Base-by-base conservation (phyloP, 257 asterid species). In the Scutellaria barbata region DNA sequence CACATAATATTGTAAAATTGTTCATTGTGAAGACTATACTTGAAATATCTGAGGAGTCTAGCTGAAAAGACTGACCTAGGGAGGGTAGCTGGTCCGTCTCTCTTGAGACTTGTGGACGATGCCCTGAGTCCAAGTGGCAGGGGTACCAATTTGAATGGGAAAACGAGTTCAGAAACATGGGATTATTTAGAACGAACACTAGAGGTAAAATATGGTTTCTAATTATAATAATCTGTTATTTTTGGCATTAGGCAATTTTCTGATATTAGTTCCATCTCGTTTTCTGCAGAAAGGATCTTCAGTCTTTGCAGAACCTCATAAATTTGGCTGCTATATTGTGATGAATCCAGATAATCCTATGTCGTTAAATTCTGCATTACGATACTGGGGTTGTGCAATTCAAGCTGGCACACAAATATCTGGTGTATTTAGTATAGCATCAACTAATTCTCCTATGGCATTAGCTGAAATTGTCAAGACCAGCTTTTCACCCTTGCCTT, bases 21-120 rank as follows among this genome's bases (percentile, higher is more conserved):
- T 81, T 75, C 46, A 16, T 62, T 65, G 5, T 33, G 66, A 86
- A 94, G 99, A 81, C 81, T 91, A 69, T 94, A 94, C 84, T 84
- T 94, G 75, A 94, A 88, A 77, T 85, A 88, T 81, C 5, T 88
- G 83, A 83, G 96, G 64, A 82, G 69, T 66, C 83, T 91, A 40
- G 90, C 98, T 6, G 99, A 94, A 67, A 91, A 88, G 85, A 94
- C 99, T 13, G 99, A 94, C 79, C 59, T 94, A 0, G 99, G 99
- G 75, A 84, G 99, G 81, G 76, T 94, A 74, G 90, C 89, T 4
- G 83, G 93, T 16, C 99, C 99, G 9, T 94, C 99, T 58, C 83
- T 94, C 69, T 35, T 94, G 83, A 86, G 98, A 81, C 95, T 94
- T 50, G 79, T 74, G 1, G 99, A 88, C 54, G 98, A 91, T 86